A percentile compares a stretch with the other conserved stretches of the same genome.
phyloP scores from a whole-genome alignment of 1,139 yeast species.

The Pneumocystis sp. region DNA sequence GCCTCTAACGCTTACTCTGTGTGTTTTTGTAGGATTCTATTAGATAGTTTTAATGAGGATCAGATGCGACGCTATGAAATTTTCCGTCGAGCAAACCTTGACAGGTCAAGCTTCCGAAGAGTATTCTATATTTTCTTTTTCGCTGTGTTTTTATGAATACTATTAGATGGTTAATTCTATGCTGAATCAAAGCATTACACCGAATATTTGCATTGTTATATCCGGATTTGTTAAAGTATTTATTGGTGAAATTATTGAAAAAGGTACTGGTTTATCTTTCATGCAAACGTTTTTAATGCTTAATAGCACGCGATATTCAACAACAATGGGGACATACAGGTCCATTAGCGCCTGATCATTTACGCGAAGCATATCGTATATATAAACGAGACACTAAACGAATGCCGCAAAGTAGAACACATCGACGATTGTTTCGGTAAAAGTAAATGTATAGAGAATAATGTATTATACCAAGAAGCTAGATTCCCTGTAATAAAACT shows the following conservation, averaged over 20 bases:
- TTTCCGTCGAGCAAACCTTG: constrained; percentile 68
- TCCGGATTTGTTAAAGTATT: constrained; percentile 83
- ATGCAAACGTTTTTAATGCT: constrained; percentile 22
- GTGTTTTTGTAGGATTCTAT: constrained; percentile 33
- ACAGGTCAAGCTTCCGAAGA: constrained; percentile 64
- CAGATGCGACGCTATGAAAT: constrained; percentile 84
- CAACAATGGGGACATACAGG: constrained; percentile 23
- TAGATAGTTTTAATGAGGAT: constrained; percentile 60
- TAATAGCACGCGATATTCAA: constrained; percentile 15
- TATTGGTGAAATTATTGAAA: constrained; percentile 73
- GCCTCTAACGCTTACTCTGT: neutral
- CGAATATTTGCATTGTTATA: constrained; percentile 62
- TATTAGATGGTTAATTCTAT: constrained; percentile 50
- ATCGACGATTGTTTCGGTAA: constrained; percentile 3
- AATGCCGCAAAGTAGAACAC: constrained; percentile 28
- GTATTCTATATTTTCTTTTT: constrained; percentile 1
- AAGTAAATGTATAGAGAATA: neutral
- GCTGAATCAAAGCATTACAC: constrained; percentile 70
- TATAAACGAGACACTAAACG: constrained; percentile 50
- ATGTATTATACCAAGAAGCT: no score
- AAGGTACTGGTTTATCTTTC: constrained; percentile 40
- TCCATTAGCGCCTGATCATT: constrained; percentile 70
- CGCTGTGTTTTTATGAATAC: neutral
- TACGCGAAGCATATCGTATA: constrained; percentile 77
- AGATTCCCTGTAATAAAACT: no score